These are phyloP conservation scores for Hamamelis virginiana DNA, from an alignment of 164 flowering plant species.

Conservation along the genomic window DNA sequence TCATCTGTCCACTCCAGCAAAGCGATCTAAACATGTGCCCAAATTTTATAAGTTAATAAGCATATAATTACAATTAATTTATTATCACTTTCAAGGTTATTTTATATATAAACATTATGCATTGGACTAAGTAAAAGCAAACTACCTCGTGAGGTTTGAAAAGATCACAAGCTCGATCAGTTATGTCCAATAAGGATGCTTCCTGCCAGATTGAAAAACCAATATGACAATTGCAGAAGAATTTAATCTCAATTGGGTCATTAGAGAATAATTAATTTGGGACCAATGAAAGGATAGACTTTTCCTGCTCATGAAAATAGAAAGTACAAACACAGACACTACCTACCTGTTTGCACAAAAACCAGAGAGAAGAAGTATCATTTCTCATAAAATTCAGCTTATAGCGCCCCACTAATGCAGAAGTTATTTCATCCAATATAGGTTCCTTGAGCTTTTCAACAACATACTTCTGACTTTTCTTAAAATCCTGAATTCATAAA, in stretches of 20 bases:
- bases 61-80: not conserved
- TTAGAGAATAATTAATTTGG: not conserved
- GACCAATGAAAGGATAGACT: not conserved
- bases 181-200: slow-evolving; percentile 74
- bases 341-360: slow-evolving; percentile 96
- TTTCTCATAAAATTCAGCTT: slow-evolving; percentile 65
- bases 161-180: slow-evolving; percentile 85
- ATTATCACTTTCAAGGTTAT: not conserved
- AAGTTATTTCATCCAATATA: slow-evolving; percentile 57
- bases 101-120: not conserved
- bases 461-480: slow-evolving; percentile 68
- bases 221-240: not conserved
- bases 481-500: slow-evolving; percentile 45
- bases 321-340: not conserved
- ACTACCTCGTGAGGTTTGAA: slow-evolving; percentile 78
- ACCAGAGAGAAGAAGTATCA: slow-evolving; percentile 79
- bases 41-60: not conserved
- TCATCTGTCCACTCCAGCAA: slow-evolving; percentile 98
- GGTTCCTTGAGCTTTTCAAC: slow-evolving; percentile 87
- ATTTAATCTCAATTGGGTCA: not conserved
- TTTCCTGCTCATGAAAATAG: not conserved
- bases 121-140: not conserved
- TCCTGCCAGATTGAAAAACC: slow-evolving; percentile 45
- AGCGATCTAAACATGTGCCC: slow-evolving; percentile 43
- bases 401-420: slow-evolving; percentile 49